Evolutionary conservation across 345 rosid genomes (phyloP), one percentile per base, ranked within the genome.

Genomic region (Salix brachista): DNA sequence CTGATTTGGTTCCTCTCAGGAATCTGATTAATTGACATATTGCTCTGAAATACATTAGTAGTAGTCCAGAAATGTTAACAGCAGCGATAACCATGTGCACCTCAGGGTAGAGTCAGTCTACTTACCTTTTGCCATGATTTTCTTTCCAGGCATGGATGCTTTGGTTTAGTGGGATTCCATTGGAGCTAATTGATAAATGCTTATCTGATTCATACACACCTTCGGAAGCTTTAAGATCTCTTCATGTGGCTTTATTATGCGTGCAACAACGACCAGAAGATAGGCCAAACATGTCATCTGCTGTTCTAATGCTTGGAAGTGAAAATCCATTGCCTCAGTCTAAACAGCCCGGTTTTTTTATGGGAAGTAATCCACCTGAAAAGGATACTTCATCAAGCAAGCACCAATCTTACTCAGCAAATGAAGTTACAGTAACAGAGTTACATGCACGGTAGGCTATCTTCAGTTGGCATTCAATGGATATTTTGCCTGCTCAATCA

Each of bases 261-360:
- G 79, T 76, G 34, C 79, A 76, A 56, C 79, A 76, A 25, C 39
- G 58, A 8, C 79, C 74, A 6, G 74, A 77, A 60, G 74, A 77
- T 8, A 41, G 79, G 69, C 79, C 79, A 16, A 32, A 36, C 58
- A 77, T 77, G 56, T 77, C 79, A 36, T 3, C 54, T 4, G 73
- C 54, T 32, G 72, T 76, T 21, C 16, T 37, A 13, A 76, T 76
- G 73, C 6, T 75, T 41, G 66, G 69, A 8, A 67, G 65, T 52
- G 71, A 50, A 2, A 54, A 13, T 17, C n/a, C 78, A 14, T 37
- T 67, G 34, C 37, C 72, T 19, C 32, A 50, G 26, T 72, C 78
- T 10, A 75, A 75, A 60, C 71, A 75, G 65, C 78, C 78, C 14
- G 78, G 78, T 13, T 75, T 75, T 54, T 66, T 32, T 28, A 28